These are phyloP conservation scores for Colletotrichum musicola DNA, from an alignment of 2,329 filamentous ascomycete genomes.

Conservation along the genomic window DNA sequence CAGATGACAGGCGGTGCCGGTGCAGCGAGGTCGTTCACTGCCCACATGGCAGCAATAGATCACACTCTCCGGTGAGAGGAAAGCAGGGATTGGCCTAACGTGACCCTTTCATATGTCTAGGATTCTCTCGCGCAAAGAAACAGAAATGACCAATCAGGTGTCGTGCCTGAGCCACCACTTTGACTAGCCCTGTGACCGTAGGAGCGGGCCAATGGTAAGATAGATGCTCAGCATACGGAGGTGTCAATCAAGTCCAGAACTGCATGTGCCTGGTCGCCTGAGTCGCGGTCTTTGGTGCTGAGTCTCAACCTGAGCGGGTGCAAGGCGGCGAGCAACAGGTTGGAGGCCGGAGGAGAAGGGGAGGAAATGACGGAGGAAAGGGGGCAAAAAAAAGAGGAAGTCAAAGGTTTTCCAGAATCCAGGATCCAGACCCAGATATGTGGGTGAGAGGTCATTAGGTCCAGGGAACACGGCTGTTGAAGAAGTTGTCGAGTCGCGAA, in stretches of 20 bases:
- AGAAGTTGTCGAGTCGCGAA: conserved; percentile 20
- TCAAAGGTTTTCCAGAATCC: not conserved
- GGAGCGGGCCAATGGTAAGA: conserved; percentile 11
- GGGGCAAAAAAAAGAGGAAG: not conserved
- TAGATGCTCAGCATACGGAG: conserved; percentile 2
- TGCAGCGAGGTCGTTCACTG: not conserved
- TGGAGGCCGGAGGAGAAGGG: too few species aligned
- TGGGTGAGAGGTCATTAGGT: conserved; percentile 9
- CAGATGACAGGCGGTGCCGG: conserved; percentile 14
- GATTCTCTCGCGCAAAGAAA: conserved; percentile 12
- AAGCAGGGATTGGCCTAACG: conserved; percentile 9
- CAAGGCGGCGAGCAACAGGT: not conserved
- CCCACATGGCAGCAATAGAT: conserved; percentile 17
- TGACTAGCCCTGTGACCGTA: conserved; percentile 12
- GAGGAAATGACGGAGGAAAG: not conserved
- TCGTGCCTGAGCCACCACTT: conserved; percentile 20
- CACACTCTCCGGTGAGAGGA: not conserved
- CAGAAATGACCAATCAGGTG: conserved; percentile 22
- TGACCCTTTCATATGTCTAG: not conserved
- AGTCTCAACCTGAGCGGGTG: not conserved
- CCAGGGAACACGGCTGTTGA: conserved; percentile 27
- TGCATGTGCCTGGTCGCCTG: not conserved
- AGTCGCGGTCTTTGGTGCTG: not conserved
- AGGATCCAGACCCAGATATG: conserved; percentile 3
- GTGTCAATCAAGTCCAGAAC: not conserved